phyloP scores from a whole-genome alignment of 371 early-diverging fungal species.

The Mortierella sp. region DNA sequence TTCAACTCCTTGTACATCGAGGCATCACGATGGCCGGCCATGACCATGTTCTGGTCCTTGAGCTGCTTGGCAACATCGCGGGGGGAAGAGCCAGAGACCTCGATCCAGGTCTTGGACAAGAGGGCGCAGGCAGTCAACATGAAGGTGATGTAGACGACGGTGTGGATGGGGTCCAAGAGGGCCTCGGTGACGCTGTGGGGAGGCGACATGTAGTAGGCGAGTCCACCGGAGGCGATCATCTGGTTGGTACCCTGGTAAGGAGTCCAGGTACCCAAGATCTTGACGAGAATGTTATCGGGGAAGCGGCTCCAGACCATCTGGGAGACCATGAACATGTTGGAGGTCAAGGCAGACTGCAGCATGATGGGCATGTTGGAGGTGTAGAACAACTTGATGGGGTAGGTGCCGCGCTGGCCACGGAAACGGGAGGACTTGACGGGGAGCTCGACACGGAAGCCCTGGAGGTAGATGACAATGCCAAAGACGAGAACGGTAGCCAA shows the following conservation, averaged over 20 bases:
- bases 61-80: constrained; percentile 98
- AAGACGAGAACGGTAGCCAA: constrained; percentile 94
- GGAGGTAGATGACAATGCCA: constrained; percentile 98
- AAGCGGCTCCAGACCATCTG: constrained; percentile 97
- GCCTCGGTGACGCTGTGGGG: constrained; percentile 91
- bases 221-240: constrained; percentile 92
- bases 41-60: constrained; percentile 98
- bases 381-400: constrained; percentile 99
- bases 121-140: constrained; percentile 96
- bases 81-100: constrained; percentile 97
- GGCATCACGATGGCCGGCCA: constrained; percentile 96
- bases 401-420: constrained; percentile 97
- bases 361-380: constrained; percentile 99
- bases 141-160: constrained; percentile 92
- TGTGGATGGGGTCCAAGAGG: constrained; percentile 95
- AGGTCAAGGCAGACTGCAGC: constrained; percentile 98
- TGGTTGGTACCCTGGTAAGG: constrained; percentile 90
- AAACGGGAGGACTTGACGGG: constrained; percentile 97
- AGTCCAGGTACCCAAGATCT: constrained; percentile 98
- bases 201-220: constrained; percentile 98
- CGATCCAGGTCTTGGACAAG: constrained; percentile 99
- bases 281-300: constrained; percentile 95
- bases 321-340: constrained; percentile 97
- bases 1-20: constrained; percentile 99
- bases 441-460: constrained; percentile 99